Base-by-base conservation (phyloP, 495 filamentous ascomycete genomes). In the Amniculicola lignicola region DNA sequence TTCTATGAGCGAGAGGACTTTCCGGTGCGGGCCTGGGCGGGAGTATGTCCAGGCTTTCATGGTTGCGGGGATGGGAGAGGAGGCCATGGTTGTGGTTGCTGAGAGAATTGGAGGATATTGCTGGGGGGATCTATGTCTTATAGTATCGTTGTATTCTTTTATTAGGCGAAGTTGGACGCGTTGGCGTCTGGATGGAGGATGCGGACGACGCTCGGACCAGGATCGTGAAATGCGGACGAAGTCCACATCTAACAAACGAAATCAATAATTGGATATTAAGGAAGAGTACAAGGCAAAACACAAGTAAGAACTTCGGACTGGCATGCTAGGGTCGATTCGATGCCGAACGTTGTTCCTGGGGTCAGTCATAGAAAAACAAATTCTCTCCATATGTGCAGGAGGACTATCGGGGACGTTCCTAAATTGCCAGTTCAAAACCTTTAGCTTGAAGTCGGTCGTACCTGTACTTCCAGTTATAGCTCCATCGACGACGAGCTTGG, bases 401-500 rank as follows among this genome's bases (percentile, higher is more conserved):
- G 5, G 4, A 5, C 36, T 5, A 39, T 15, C 5, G 19, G 36
- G 4, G 36, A 6, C 6, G 14, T 6, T 15, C 5, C 4, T 39
- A 39, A 15, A 6, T 39, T 39, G 36, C 4, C 4, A 39, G n/a
- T 15, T 39, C n/a, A 39, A 39, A 15, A 23, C 41, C 21, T 39
- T 38, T 24, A 51, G 31, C 21, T 51, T 51, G 22, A 51, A 51
- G 31, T 39, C 47, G 9, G 40, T 55, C 41, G 41, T 14, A 3
- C 61, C 57, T 4, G 57, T 57, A 24, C 35, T 45, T 3, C 36
- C 41, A 10, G 57, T 64, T 29, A 64, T 58, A 15, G 50, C 80
- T 4, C 81, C 80, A 71, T 82, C 79, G 1, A 83, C 74, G 1
- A 82, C 69, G 7, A 82, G 62, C 54, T 81, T 70, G 55, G 76